Conservation (phyloP, 179 eudicot genomes). For the Carnegiea gigantea region DNA sequence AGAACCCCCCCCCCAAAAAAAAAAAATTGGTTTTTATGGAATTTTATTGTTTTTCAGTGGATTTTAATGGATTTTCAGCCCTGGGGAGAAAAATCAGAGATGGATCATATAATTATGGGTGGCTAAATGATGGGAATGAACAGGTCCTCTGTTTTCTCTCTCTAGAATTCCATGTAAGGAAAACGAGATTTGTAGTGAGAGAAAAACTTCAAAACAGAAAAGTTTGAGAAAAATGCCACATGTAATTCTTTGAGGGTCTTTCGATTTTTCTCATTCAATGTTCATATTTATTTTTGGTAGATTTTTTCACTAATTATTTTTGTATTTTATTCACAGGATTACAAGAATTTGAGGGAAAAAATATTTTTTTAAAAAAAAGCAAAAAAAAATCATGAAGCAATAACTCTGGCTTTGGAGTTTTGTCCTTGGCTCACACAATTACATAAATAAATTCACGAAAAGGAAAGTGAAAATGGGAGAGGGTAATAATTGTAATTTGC, state of each 20-base stretch:
- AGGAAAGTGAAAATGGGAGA: neutral
- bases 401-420: neutral
- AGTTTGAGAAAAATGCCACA: neutral
- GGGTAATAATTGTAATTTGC: neutral
- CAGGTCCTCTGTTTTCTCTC: slow-evolving; percentile 16
- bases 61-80: neutral
- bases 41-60: neutral
- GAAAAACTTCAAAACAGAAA: slow-evolving; percentile 17
- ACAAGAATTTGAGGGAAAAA: slow-evolving; percentile 16
- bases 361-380: neutral
- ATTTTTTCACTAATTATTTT: slow-evolving; percentile 6
- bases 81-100: neutral
- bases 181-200: slow-evolving; percentile 4
- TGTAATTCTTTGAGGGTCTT: slow-evolving; percentile 8
- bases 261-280: slow-evolving; percentile 18
- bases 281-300: slow-evolving; percentile 2
- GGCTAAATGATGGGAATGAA: slow-evolving; percentile 36
- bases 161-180: slow-evolving; percentile 16
- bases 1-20: too few species aligned
- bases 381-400: neutral
- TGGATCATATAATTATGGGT: slow-evolving; percentile 8
- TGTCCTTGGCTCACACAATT: neutral
- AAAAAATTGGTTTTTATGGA: neutral
- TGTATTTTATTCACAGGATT: slow-evolving; percentile 5
- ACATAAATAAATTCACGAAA: neutral